Evolutionary conservation across 2,329 filamentous ascomycete species (phyloP).

Genomic region (Fusarium redolens): DNA sequence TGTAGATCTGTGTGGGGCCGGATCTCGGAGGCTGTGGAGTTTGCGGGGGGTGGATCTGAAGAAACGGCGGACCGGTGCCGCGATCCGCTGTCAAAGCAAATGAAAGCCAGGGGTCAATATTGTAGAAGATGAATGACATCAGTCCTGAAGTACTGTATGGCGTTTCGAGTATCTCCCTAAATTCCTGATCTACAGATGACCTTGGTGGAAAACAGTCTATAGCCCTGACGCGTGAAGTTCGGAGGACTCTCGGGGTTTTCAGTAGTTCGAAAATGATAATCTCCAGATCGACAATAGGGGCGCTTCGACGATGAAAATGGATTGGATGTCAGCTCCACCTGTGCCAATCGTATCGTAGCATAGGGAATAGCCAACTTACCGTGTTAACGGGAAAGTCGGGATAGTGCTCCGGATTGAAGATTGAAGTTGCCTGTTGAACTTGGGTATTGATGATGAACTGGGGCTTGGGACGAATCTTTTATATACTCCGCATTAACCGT

Average conservation of each 20-base stretch:
- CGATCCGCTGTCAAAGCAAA: constrained; percentile 6
- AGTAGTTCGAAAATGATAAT: background rate
- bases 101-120: background rate
- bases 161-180: background rate
- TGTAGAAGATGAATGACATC: background rate
- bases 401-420: background rate
- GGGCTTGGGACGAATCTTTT: background rate
- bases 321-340: constrained; percentile 10
- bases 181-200: background rate
- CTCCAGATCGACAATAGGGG: constrained; percentile 8
- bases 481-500: background rate
- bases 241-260: constrained; percentile 29
- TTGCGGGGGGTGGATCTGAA: constrained; percentile 3
- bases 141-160: background rate
- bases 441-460: background rate
- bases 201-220: background rate
- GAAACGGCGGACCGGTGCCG: constrained; percentile 2
- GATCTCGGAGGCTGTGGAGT: background rate
- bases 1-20: constrained; percentile 13
- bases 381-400: constrained; percentile 9
- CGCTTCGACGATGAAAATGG: background rate
- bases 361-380: background rate
- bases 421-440: background rate
- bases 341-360: background rate
- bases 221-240: constrained; percentile 10